Percentiles rank a stretch among this genome's conserved stretches.
These are phyloP conservation scores for Lasiosphaeria ovina DNA, from an alignment of 495 filamentous ascomycete species.

Conservation along the genomic window DNA sequence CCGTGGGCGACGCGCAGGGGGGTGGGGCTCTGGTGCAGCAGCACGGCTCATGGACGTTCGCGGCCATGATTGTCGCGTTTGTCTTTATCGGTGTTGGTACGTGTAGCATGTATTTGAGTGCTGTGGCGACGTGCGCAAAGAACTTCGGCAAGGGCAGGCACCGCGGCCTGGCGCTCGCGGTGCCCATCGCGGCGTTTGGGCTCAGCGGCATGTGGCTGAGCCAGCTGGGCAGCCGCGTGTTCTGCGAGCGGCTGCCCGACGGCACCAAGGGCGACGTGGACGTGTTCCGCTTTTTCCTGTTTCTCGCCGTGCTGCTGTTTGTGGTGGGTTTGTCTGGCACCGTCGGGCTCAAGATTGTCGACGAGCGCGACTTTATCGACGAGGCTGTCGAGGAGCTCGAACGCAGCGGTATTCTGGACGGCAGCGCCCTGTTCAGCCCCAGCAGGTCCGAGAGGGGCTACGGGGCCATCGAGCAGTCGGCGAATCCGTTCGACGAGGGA, in stretches of 20 bases:
- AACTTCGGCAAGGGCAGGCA: slow-evolving; percentile 89
- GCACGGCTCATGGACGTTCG: slow-evolving; percentile 53
- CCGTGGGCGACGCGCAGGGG: slow-evolving; percentile 43
- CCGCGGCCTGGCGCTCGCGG: slow-evolving; percentile 81
- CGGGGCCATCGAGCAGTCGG: slow-evolving; percentile 34
- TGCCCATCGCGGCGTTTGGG: slow-evolving; percentile 90
- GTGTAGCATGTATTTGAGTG: slow-evolving; percentile 78
- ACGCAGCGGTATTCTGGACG: slow-evolving; percentile 74
- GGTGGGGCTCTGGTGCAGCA: slow-evolving; percentile 2
- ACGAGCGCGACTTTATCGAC: slow-evolving; percentile 70
- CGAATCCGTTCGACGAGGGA: slow-evolving; percentile 32
- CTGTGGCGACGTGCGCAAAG: slow-evolving; percentile 93
- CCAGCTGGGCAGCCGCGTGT: slow-evolving; percentile 76
- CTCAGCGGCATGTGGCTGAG: slow-evolving; percentile 93
- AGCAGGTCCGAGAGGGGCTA: slow-evolving; percentile 37
- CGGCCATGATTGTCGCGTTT: slow-evolving; percentile 82
- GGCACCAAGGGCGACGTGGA: slow-evolving; percentile 74
- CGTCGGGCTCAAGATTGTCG: slow-evolving; percentile 64
- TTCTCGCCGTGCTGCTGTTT: slow-evolving; percentile 66
- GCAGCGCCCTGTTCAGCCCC: slow-evolving; percentile 38
- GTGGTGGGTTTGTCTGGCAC: slow-evolving; percentile 70
- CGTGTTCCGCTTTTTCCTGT: slow-evolving; percentile 82
- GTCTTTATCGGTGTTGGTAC: slow-evolving; percentile 77
- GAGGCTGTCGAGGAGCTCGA: slow-evolving; percentile 83
- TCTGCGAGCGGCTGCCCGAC: slow-evolving; percentile 63